Conservation (phyloP, 2,329 filamentous ascomycete species). For the Aspergillus jensenii region DNA sequence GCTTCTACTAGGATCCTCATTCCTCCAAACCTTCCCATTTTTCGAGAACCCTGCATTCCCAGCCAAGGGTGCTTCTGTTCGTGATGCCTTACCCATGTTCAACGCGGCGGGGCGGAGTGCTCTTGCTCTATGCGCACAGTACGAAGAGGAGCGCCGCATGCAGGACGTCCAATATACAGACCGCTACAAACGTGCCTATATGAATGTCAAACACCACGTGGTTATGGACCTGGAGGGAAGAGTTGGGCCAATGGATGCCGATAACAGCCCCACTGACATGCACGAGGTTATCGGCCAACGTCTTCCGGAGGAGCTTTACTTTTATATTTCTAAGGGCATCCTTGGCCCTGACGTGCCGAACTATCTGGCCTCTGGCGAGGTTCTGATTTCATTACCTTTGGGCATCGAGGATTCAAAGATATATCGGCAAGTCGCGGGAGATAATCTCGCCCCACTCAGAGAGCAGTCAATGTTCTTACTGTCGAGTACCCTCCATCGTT, state of each 20-base stretch:
- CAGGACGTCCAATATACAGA: constrained; percentile 76
- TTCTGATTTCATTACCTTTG: constrained; percentile 77
- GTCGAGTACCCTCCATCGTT: constrained; percentile 76
- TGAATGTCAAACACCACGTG: constrained; percentile 85
- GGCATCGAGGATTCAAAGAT: constrained; percentile 78
- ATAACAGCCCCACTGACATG: constrained; percentile 75
- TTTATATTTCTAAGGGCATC: constrained; percentile 82
- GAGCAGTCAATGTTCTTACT: constrained; percentile 76
- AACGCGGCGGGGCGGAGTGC: constrained; percentile 66
- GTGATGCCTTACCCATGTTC: constrained; percentile 76
- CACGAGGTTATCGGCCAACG: constrained; percentile 89
- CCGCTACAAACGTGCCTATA: constrained; percentile 80
- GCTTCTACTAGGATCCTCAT: constrained; percentile 78
- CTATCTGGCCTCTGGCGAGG: constrained; percentile 77
- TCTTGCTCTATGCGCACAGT: constrained; percentile 70
- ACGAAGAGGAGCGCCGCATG: constrained; percentile 73
- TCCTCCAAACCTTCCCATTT: constrained; percentile 75
- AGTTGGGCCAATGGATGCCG: constrained; percentile 70
- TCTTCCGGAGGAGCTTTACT: constrained; percentile 83
- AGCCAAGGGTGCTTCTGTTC: constrained; percentile 60
- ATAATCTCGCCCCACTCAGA: constrained; percentile 70
- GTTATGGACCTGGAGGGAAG: constrained; percentile 76
- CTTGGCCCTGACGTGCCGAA: constrained; percentile 77
- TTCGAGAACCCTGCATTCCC: constrained; percentile 63
- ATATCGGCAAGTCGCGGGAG: constrained; percentile 76